These are phyloP conservation scores for Rhizomucor miehei DNA, from an alignment of 371 early-diverging fungal species.

Conservation along the genomic window DNA sequence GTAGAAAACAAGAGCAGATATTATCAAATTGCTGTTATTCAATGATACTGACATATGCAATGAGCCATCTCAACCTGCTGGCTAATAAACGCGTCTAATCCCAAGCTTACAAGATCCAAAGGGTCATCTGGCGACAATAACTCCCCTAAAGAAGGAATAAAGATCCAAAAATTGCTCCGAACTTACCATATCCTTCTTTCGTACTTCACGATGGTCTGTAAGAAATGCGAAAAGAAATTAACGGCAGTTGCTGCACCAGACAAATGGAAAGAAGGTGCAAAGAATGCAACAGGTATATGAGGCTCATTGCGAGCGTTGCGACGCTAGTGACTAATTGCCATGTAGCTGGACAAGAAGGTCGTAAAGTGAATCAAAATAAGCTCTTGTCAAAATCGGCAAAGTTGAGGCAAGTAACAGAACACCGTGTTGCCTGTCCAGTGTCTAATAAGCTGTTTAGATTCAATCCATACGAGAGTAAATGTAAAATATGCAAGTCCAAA, in stretches of 20 bases:
- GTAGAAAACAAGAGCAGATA: no score
- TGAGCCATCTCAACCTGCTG: no score
- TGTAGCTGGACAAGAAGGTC: slow-evolving; percentile 45
- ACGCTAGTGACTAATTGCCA: background rate
- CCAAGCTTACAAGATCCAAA: no score
- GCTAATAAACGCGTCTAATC: no score
- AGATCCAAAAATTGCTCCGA: no score
- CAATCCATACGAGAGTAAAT: slow-evolving; percentile 57
- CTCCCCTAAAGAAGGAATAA: no score
- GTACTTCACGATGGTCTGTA: slow-evolving; percentile 52
- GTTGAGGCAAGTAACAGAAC: slow-evolving; percentile 33
- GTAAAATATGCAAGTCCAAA: slow-evolving; percentile 63
- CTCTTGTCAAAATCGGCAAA: slow-evolving; percentile 61
- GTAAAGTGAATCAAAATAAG: slow-evolving; percentile 70
- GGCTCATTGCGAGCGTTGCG: no score
- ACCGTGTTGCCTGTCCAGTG: slow-evolving; percentile 1
- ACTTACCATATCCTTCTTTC: no score
- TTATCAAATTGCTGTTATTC: no score
- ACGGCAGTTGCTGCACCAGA: slow-evolving; percentile 60
- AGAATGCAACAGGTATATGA: slow-evolving; percentile 45
- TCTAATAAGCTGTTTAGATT: slow-evolving; percentile 20
- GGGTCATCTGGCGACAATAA: no score
- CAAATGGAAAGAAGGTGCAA: slow-evolving; percentile 71
- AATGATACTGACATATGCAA: no score
- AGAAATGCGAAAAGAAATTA: slow-evolving; percentile 71